Conservation (phyloP, 352 stramenopile species). For the Phytophthora tubulina region DNA sequence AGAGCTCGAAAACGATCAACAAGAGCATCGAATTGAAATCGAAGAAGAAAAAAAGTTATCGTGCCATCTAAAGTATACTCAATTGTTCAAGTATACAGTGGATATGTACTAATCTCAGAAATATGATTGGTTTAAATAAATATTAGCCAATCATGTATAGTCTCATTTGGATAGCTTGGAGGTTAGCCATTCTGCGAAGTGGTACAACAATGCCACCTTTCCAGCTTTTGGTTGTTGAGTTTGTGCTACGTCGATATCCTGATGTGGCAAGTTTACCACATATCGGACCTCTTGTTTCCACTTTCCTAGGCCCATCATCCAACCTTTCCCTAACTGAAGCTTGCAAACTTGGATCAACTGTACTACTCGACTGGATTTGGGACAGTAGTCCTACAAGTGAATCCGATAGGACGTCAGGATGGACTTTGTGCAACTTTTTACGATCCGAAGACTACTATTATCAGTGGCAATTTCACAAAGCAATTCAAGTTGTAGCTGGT, state of each 20-base stretch:
- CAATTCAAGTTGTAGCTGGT: neutral
- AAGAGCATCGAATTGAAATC: too few relatives aligned
- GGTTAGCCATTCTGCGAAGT: neutral
- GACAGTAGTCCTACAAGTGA: neutral
- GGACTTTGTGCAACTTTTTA: neutral
- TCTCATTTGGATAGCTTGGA: neutral
- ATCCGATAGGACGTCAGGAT: neutral
- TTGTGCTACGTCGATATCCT: neutral
- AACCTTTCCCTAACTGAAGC: conserved; percentile 2
- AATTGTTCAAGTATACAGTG: too few relatives aligned
- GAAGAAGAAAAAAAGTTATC: too few relatives aligned
- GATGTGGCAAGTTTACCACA: neutral
- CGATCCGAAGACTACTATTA: conserved; percentile 1
- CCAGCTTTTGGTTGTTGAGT: neutral
- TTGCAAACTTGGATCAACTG: neutral
- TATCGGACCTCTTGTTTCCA: neutral
- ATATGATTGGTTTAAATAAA: neutral
- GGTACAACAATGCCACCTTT: neutral
- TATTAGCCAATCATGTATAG: neutral
- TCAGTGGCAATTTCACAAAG: conserved; percentile 1
- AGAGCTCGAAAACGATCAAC: too few relatives aligned
- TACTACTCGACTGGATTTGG: conserved; percentile 4
- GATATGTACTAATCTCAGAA: too few relatives aligned
- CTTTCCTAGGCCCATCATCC: neutral
- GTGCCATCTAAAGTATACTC: too few relatives aligned